Evolutionary conservation across 148 eudicot genomes (phyloP), one percentile per base, ranked within the genome.

Genomic region (Cornus suecica): DNA sequence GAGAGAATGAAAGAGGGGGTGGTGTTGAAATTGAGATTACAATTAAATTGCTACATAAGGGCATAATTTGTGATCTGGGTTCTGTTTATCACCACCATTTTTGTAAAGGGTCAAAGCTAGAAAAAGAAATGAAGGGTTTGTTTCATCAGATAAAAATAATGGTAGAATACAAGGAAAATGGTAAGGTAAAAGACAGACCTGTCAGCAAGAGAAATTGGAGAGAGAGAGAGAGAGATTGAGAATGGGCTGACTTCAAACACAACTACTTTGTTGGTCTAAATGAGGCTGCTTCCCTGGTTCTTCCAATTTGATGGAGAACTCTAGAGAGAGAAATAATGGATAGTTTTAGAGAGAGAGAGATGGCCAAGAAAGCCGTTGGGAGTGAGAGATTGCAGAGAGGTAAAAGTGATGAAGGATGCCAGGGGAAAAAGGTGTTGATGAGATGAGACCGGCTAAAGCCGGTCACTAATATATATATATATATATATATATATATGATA

Each of bases 21-120:
- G n/a, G n/a, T n/a, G n/a, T n/a, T n/a, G n/a, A n/a, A n/a, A n/a
- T n/a, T n/a, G n/a, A n/a, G n/a, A n/a, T n/a, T n/a, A n/a, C n/a
- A n/a, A n/a, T n/a, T n/a, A n/a, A n/a, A n/a, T n/a, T n/a, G n/a
- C n/a, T n/a, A n/a, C n/a, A n/a, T n/a, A n/a, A n/a, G n/a, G n/a
- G n/a, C 66, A 72, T 2, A 13, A 34, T 26, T 61, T 60, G 65
- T 25, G 66, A 60, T 31, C 23, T 28, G 75, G 75, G 67, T 72
- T 56, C 30, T 13, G 60, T 7, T 37, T n/a, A 1, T 37, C 15
- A 32, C 27, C 52, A 68, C 23, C 23, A 20, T 37, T 10, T 6
- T 23, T 10, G 15, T 63, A 23, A 13, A 25, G 66, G 15, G 24
- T 63, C 15, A 63, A 24, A 29, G 37, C 4, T 11, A 23, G 8